phyloP scores from a whole-genome alignment of 2,329 filamentous ascomycete species.

The Diaporthe caulivora region DNA sequence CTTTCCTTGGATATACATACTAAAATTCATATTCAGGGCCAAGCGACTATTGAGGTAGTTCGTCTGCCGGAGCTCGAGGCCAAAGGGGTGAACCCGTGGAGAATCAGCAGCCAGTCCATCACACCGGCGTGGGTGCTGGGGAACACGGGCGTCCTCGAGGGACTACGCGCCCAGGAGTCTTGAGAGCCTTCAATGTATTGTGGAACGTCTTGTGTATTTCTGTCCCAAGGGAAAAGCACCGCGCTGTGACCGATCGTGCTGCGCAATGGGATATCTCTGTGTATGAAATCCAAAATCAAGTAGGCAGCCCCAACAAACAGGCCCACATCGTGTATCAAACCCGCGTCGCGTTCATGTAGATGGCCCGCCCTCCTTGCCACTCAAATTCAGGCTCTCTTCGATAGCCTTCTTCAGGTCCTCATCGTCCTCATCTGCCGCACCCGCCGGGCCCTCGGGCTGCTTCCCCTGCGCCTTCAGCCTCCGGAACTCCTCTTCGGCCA shows the following conservation, averaged over 20 bases:
- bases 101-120: slow-evolving; percentile 45
- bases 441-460: slow-evolving; percentile 41
- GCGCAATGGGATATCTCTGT: slow-evolving; percentile 36
- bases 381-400: slow-evolving; percentile 65
- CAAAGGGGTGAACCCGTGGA: slow-evolving; percentile 48
- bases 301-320: background rate
- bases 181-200: background rate
- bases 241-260: slow-evolving; percentile 21
- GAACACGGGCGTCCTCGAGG: slow-evolving; percentile 40
- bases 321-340: background rate
- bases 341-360: background rate
- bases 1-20: background rate
- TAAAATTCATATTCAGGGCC: slow-evolving; percentile 40
- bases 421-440: slow-evolving; percentile 56
- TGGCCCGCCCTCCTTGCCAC: slow-evolving; percentile 45
- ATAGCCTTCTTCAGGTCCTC: slow-evolving; percentile 69
- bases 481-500: slow-evolving; percentile 73
- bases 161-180: background rate
- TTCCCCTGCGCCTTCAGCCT: slow-evolving; percentile 51
- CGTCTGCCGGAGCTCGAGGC: slow-evolving; percentile 45
- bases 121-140: slow-evolving; percentile 45
- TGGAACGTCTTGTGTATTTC: background rate
- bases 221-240: background rate
- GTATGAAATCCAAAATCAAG: slow-evolving; percentile 23
- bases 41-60: slow-evolving; percentile 45